These are phyloP conservation scores for Fusarium sp. DNA, from an alignment of 2,329 filamentous ascomycete species.

Conservation along the genomic window DNA sequence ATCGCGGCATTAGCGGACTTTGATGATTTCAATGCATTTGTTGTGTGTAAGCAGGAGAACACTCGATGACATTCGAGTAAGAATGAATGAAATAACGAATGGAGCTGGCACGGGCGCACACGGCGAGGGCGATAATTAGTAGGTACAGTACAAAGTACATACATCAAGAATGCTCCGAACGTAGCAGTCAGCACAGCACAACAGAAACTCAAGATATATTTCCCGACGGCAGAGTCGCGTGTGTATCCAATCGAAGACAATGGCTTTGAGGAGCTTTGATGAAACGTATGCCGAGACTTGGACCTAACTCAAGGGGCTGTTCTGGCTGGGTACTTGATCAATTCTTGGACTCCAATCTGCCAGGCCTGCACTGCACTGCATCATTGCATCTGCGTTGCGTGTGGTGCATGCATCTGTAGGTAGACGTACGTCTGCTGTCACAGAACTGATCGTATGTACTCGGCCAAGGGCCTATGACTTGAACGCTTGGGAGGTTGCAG, in stretches of 20 bases:
- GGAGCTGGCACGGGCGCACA: conserved; percentile 23
- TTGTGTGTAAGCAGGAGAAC: conserved; percentile 22
- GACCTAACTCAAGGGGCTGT: conserved; percentile 19
- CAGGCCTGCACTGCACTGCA: conserved; percentile 6
- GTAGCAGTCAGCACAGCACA: not conserved
- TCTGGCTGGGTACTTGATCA: not conserved
- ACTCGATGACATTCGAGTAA: conserved; percentile 22
- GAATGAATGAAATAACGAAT: not conserved
- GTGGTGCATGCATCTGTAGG: not conserved
- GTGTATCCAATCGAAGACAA: conserved; percentile 26
- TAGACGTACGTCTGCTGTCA: not conserved
- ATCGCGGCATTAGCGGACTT: conserved; percentile 33
- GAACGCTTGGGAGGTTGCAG: conserved; percentile 38
- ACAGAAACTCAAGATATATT: conserved; percentile 18
- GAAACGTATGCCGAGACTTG: conserved; percentile 40
- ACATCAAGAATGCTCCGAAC: conserved; percentile 6
- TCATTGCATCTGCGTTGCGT: conserved; percentile 1
- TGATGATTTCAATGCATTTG: conserved; percentile 20
- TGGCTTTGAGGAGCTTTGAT: conserved; percentile 26
- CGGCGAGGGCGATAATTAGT: conserved; percentile 23
- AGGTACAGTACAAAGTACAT: not conserved
- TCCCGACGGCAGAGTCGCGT: conserved; percentile 27
- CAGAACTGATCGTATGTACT: conserved; percentile 27
- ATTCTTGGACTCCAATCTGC: conserved; percentile 2
- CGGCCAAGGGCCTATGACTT: conserved; percentile 22